phyloP scores from a whole-genome alignment of 2,329 filamentous ascomycete genomes.

The Xylariaceae sp. region DNA sequence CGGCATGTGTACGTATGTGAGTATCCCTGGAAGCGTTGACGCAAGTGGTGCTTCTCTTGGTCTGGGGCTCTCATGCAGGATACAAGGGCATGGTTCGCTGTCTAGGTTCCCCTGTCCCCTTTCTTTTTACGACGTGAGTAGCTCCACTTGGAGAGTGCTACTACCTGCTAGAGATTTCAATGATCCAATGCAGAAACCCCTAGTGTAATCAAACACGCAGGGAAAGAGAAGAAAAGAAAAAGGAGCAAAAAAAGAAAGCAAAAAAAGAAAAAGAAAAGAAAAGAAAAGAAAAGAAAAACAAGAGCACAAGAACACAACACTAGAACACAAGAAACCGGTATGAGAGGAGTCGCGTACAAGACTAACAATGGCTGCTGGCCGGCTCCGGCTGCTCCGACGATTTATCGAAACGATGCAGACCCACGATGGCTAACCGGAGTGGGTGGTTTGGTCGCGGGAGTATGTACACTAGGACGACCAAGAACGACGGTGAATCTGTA shows the following conservation, averaged over 20 bases:
- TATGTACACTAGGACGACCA: background rate
- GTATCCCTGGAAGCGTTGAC: conserved; percentile 18
- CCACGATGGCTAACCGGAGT: background rate
- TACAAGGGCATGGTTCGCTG: conserved; percentile 25
- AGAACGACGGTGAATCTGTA: conserved; percentile 2
- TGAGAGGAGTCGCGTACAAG: background rate
- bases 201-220: background rate
- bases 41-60: conserved; percentile 23
- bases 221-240: background rate
- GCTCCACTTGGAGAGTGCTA: conserved; percentile 11
- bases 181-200: background rate
- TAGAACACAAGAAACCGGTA: background rate
- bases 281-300: background rate
- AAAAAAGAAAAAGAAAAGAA: background rate
- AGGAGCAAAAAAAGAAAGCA: background rate
- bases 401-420: background rate
- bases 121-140: conserved; percentile 1
- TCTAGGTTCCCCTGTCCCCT: conserved; percentile 21
- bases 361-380: background rate
- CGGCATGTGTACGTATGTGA: conserved; percentile 5
- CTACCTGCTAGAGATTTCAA: background rate
- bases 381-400: background rate
- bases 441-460: background rate
- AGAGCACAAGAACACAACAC: background rate
- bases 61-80: conserved; percentile 26